Base-by-base conservation (phyloP, 768 basidiomycete genomes). In the Leccinellum rugosiceps region DNA sequence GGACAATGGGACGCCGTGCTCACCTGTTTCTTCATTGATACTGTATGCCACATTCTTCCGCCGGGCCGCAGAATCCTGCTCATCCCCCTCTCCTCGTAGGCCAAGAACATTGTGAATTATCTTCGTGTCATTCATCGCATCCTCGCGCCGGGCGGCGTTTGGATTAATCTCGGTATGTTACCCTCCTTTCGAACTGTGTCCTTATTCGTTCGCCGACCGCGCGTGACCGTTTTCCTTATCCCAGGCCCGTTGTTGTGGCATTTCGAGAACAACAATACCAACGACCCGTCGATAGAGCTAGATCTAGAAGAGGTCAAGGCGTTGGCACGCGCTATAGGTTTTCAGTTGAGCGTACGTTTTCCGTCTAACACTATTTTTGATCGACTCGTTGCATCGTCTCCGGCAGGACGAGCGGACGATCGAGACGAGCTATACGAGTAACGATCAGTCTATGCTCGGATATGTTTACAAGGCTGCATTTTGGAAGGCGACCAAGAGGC, bases 11-110 rank as follows among this genome's bases (percentile, higher is more conserved):
- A 96, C 62, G 90, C 90, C 0, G 81, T 98, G 7, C 72, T 97
- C 61, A 98, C 94, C 1, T 98, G 94, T 69, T 98, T 98, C 80
- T 98, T 98, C 77, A 87, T 98, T 50, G 95, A 99, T 67, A 97
- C 94, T 4, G 94, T 93, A 63, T 59, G 81, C 65, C 1, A 10
- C 6, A 9, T 45, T 53, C 6, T 8, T 44, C 38, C 6, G 52
- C 23, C n/a, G 17, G 15, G 25, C 14, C 11, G 50, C 25, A n/a
- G 7, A 10, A 31, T 50, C 41, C 23, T 26, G 32, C 28, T 50
- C n/a, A 44, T 4, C 4, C 8, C 17, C 3, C 17, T 23, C 35
- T 28, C 28, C n/a, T 48, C 51, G 25, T 49, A 94, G 90, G 92
- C 94, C 1, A 90, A 94, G 66, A 96, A 98, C 68, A 84, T 98